Conservation (phyloP, 495 filamentous ascomycete species). For the Hypoxylon rickii region DNA sequence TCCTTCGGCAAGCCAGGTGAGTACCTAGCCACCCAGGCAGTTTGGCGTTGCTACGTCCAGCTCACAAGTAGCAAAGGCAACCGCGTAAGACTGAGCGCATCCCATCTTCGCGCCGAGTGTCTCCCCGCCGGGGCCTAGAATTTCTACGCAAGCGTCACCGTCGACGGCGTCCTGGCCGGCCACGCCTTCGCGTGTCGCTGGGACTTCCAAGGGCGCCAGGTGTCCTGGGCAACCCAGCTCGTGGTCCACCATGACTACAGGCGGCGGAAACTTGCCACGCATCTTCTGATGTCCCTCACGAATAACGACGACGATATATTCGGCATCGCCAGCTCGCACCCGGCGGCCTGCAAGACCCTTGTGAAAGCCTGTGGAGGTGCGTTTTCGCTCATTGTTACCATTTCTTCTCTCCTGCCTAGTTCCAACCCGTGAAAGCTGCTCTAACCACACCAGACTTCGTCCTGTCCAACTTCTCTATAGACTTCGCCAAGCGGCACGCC, state of each 20-base stretch:
- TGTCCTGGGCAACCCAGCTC: conserved; percentile 49
- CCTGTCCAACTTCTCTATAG: no score
- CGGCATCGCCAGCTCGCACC: conserved; percentile 43
- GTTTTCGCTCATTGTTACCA: background rate
- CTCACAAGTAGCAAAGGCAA: no score
- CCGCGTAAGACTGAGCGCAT: background rate
- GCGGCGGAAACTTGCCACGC: conserved; percentile 39
- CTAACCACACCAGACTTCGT: no score
- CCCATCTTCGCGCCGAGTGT: background rate
- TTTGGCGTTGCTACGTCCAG: no score
- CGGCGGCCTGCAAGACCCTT: conserved; percentile 33
- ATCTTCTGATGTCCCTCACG: conserved; percentile 33
- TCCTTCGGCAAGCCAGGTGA: no score
- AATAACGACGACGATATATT: conserved; percentile 36
- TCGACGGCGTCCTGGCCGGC: background rate
- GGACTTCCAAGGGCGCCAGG: conserved; percentile 25
- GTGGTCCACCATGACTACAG: conserved; percentile 40
- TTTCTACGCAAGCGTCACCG: background rate
- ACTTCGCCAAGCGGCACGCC: background rate
- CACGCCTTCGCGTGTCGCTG: conserved; percentile 39
- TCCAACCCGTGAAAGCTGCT: no score
- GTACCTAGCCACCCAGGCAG: no score
- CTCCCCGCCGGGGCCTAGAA: background rate
- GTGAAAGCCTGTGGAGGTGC: conserved; percentile 33
- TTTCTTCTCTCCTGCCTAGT: no score